Evolutionary conservation across 176 grass and related monocot genomes (phyloP), one percentile per base, ranked within the genome.

Genomic region (Lolium perenne): DNA sequence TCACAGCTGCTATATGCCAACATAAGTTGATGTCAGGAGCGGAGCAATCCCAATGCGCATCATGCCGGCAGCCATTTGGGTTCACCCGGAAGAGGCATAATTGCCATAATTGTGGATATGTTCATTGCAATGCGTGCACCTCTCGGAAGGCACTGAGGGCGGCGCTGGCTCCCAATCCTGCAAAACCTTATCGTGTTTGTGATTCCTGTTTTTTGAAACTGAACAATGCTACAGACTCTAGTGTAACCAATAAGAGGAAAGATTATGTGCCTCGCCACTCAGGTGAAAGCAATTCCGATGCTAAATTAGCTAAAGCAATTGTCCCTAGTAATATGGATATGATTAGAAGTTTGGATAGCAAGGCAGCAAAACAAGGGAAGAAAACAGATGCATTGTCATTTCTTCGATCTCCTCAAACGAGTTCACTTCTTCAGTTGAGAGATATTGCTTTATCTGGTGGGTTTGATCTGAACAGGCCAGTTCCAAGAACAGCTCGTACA

Each of bases 31-130:
- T 96, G 65, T 86, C 86, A 56, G 88, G 90, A 82, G 63, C 92
- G 6, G 97, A 99, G 71, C 97, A 96, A 71, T 87, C 90, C 7
- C 97, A 94, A 16, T 99, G 97, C 63, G 84, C 90, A 41, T 87
- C 89, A 53, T 99, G 97, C 46, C 80, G 94, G 58, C 97, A 96
- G 16, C 85, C 86, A 85, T 99, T 99, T 91, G 97, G 97, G 71
- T 96, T 99, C 67, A 96, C 97, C 41, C 88, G 97, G 76, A 99
- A 99, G 86, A 94, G 89, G 72, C 97, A 99, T 65, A 92, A 94
- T 59, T 99, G 97, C 83, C 91, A 99, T 88, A 92, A 99, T 5
- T 99, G 97, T 86, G 93, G 93, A 35, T 89, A 94, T 89, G 91
- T 95, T 38, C 94, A 94, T 72, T 99, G 97, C 86, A 95, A 93